Base-by-base conservation (phyloP, 345 rosid genomes). In the Linum trigynum region DNA sequence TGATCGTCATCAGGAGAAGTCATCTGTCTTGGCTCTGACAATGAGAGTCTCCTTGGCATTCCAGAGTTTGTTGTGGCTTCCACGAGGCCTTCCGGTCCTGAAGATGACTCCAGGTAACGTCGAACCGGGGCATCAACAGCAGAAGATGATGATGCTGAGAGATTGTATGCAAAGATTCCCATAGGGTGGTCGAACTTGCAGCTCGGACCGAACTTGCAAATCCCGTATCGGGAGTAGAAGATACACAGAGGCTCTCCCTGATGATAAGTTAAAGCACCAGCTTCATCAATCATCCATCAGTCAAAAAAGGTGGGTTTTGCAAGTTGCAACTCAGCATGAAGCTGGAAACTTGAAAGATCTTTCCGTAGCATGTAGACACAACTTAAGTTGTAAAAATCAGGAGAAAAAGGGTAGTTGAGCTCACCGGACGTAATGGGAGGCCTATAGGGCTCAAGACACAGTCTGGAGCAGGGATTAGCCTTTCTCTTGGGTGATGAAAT, bases 181-280 rank as follows among this genome's bases (percentile, higher is more conserved):
- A 91, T 91, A 38, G 99, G 99, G 70, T 94, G 99, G 79, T 94
- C 83, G 75, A 91, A 94, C 83, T 91, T 94, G 86, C 99, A 94
- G 74, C 97, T 94, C 57, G 97, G 96, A 61, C 97, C 99, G 76
- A 94, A 94, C 76, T 94, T 94, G 92, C 99, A 94, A 66, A 89
- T 89, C 59, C 99, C 97, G 66, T 94, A 91, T 37, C 95, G 97
- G 59, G 88, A 84, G 73, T 91, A 94, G 79, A 94, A 94, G 78
- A 83, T 85, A 79, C 99, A 94, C 70, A 87, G 48, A 10, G 96
- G 91, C 71, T 91, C 99, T 69, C 95, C 99, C 97, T 91, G 84
- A 74, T 57, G 39, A 64, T 70, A 75, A 37, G 50, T 15, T 50
- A 60, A 45, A 57, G 6, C 45, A 56, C 53, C 45, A 71, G 55